Evolutionary conservation across 352 stramenopile species (phyloP).

Genomic region (Phytopythium aichiense): DNA sequence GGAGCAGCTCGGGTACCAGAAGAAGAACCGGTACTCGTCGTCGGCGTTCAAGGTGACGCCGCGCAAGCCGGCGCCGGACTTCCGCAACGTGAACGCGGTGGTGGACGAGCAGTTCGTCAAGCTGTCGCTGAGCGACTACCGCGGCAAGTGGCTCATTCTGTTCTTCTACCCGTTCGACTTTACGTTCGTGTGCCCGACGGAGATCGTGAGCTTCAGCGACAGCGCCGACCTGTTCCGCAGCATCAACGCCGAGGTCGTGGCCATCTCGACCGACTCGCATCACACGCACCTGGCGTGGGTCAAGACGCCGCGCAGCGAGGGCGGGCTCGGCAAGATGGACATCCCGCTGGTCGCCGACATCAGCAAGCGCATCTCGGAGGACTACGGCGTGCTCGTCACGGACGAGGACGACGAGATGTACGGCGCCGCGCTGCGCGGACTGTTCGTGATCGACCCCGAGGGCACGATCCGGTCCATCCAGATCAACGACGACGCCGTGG

Average conservation of each 20-base stretch:
- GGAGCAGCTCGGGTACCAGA: conserved; percentile 73
- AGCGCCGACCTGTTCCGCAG: conserved; percentile 61
- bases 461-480: conserved; percentile 81
- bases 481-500: conserved; percentile 83
- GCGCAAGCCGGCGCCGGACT: conserved; percentile 63
- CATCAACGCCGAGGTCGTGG: conserved; percentile 76
- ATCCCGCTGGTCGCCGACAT: conserved; percentile 80
- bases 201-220: conserved; percentile 84
- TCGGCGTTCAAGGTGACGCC: conserved; percentile 48
- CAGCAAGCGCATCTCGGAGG: conserved; percentile 79
- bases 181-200: conserved; percentile 83
- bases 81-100: conserved; percentile 76
- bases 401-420: conserved; percentile 80
- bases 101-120: conserved; percentile 79
- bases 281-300: conserved; percentile 84
- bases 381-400: conserved; percentile 84
- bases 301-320: conserved; percentile 73
- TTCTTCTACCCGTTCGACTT: conserved; percentile 90
- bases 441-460: conserved; percentile 85
- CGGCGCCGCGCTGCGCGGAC: conserved; percentile 62
- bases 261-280: conserved; percentile 82
- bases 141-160: conserved; percentile 77
- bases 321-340: conserved; percentile 79
- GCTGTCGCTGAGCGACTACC: conserved; percentile 72
- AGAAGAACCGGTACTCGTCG: conserved; percentile 76